Evolutionary conservation across 2,329 filamentous ascomycete species (phyloP).

Genomic region (Cytospora schulzeri): DNA sequence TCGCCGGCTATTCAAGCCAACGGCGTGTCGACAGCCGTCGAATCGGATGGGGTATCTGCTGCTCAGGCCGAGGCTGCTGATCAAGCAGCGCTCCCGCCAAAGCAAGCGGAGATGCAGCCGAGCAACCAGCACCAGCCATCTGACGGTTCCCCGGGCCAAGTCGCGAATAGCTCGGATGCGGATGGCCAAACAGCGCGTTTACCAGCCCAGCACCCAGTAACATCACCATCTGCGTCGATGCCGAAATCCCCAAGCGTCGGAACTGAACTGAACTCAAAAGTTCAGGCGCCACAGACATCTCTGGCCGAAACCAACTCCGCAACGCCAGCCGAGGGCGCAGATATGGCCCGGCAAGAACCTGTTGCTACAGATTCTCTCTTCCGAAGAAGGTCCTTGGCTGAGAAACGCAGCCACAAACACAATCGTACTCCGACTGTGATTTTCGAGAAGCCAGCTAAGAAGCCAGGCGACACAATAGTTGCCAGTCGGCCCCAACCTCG

Average conservation of each 20-base stretch:
- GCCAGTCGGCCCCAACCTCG: slow-evolving; percentile 44
- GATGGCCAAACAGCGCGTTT: neutral
- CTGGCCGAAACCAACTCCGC: neutral
- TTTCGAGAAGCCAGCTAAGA: slow-evolving; percentile 68
- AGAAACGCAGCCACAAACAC: slow-evolving; percentile 40
- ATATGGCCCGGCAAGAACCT: neutral
- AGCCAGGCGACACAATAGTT: slow-evolving; percentile 50
- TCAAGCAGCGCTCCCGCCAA: neutral
- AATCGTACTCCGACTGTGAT: slow-evolving; percentile 74
- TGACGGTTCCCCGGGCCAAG: neutral
- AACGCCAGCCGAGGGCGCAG: slow-evolving; percentile 3
- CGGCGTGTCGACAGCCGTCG: neutral
- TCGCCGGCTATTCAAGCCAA: neutral
- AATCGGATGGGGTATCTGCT: neutral
- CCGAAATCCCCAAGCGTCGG: neutral
- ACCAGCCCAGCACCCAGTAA: neutral
- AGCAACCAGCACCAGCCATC: neutral
- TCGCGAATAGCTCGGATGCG: neutral
- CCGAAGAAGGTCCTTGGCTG: slow-evolving; percentile 18
- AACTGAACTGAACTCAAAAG: slow-evolving; percentile 2
- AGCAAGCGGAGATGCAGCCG: neutral
- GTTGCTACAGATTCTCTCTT: neutral
- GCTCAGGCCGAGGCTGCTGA: neutral
- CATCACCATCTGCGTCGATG: slow-evolving; percentile 7
- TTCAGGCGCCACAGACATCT: slow-evolving; percentile 1